Base-by-base conservation (phyloP, 208 protist genomes). In the Acanthamoeba sp. region DNA sequence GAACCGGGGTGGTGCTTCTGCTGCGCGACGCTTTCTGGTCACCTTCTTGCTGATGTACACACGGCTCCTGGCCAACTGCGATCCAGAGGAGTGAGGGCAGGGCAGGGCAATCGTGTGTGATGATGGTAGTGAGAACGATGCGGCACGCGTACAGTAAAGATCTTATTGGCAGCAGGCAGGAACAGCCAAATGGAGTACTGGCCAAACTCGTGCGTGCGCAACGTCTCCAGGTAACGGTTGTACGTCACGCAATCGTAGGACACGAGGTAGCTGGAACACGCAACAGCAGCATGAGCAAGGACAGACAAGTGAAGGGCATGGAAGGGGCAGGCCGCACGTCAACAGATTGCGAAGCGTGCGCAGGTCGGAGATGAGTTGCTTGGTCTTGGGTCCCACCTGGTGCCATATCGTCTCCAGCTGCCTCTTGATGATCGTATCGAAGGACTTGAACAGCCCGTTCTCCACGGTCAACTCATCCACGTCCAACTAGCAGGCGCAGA, bases 371-470 rank as follows among this genome's bases (percentile, higher is more conserved):
- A 94, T 66, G 32, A 94, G 90, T n/a, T 80, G 69, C 40, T 94
- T 94, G 27, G 90, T 94, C 50, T 94, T 94, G 12, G 73, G 90
- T 1, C 90, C 90, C 14, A 84, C 50, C 18, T 80, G 42, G 66
- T 94, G 90, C 90, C 90, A 94, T 6, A 94, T 94, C n/a, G 64
- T 32, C 29, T 84, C 69, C 32, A 94, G 69, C 32, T 94, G 90
- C 20, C 29, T 80, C 45, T 66, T 55, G 38, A 94, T 94, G 27
- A 94, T 94, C 10, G 69, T 94, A 29, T 94, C 90, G 14, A 94
- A 94, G 36, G 69, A 87, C 27, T 84, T 78, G 90, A 94, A 94
- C 48, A 94, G 69, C 12, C 90, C 64, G 29, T 94, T 94, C 50
- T 94, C 90, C 1, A 94, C 90, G 34, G 90, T 87, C 45, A 94